Evolutionary conservation across 805 yeast genomes (phyloP).

Genomic region (Clavispora phyllophila): DNA sequence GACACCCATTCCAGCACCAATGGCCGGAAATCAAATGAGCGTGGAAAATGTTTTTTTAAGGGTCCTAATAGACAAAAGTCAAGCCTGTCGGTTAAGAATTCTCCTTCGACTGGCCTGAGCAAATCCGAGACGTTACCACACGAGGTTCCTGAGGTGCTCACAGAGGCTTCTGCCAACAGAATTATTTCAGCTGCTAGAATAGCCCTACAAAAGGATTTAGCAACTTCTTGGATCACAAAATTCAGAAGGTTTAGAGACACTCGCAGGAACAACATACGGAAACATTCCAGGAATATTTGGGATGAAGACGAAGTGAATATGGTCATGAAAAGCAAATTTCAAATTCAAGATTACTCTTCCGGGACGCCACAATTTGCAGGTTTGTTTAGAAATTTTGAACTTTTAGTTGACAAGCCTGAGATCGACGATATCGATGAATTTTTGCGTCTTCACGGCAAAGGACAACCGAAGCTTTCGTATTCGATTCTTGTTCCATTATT

Average conservation of each 20-base stretch:
- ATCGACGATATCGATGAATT: conserved; percentile 35
- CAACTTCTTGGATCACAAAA: conserved; percentile 31
- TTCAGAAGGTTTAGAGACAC: conserved; percentile 19
- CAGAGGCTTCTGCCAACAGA: conserved; percentile 23
- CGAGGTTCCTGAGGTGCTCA: background rate
- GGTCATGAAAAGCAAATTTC: conserved; percentile 27
- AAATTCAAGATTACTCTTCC: conserved; percentile 28
- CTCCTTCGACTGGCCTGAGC: background rate
- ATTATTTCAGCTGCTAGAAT: conserved; percentile 24
- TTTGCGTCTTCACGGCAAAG: conserved; percentile 33
- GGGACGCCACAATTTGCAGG: conserved; percentile 33
- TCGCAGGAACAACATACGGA: background rate
- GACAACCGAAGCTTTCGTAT: conserved; percentile 51
- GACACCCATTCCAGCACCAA: background rate
- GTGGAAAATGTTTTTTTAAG: background rate
- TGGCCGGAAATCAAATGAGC: background rate
- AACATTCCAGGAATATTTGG: conserved; percentile 25
- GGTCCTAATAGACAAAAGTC: background rate
- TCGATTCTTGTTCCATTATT: conserved; percentile 52
- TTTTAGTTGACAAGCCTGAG: conserved; percentile 22
- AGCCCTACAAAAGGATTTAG: conserved; percentile 21
- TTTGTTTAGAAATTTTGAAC: conserved; percentile 25
- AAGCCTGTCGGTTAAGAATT: background rate
- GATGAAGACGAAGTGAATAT: conserved; percentile 29
- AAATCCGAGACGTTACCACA: background rate